Evolutionary conservation across 2,329 filamentous ascomycete species (phyloP), one percentile per base, ranked within the genome.

Genomic region (Cladosporium halotolerans): DNA sequence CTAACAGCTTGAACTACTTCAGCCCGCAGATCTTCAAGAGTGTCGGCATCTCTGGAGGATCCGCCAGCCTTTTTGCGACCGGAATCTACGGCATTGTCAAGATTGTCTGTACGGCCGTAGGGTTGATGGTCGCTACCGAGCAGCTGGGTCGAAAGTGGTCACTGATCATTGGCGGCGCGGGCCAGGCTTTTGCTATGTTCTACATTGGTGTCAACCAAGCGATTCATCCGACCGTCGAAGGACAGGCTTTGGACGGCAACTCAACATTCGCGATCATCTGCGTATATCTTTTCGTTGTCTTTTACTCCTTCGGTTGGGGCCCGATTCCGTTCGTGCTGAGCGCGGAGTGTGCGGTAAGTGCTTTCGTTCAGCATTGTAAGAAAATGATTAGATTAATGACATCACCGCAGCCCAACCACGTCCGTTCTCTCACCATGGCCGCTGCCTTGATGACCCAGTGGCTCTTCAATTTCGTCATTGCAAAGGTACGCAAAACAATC

Each of bases 241-340:
- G 59, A 10, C 14, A 45, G 14, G 23, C 52, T 9, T 47, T 62
- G 13, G 79, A 83, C 2, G 73, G 81, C 0, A 82, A 85, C 9
- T 85, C 64, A 54, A 71, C 69, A 44, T 73, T 79, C 45, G 71
- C 74, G 8, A 77, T 79, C 64, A 70, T 79, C 48, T 79, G 76
- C 63, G 73, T 79, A 4, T 78, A 78, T 56, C 64, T 75, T 6
- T 75, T 74, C 49, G 73, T 75, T 7, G 70, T 74, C 9, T 75
- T 75, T 60, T 75, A 74, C 63, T 71, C 66, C 2, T 73, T 74
- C 50, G 72, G 66, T 16, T 76, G 72, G 72, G 73, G 73, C 4
- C 72, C 73, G 1, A 72, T 72, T 6, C 72, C 73, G 1, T 76
- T 73, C 54, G 68, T 76, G 14, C 63, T 75, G n/a, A 65, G 64